Evolutionary conservation across 2,329 filamentous ascomycete species (phyloP).

Genomic region (Dothistroma septosporum): DNA sequence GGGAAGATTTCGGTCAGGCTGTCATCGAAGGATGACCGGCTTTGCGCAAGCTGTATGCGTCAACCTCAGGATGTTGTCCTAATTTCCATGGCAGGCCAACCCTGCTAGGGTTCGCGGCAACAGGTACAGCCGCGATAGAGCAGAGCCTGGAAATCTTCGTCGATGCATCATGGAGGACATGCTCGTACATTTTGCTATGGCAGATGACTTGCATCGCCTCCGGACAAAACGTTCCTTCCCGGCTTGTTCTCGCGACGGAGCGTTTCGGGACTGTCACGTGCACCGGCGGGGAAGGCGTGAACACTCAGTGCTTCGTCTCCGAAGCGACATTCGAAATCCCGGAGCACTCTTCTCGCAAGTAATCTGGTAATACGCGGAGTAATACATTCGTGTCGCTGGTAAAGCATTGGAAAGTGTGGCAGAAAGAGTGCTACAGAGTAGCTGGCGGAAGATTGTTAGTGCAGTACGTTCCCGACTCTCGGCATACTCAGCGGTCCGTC

Average conservation of each 20-base stretch:
- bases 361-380: not conserved
- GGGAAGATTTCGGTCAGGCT: not conserved
- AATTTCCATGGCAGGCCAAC: not conserved
- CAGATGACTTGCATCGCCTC: not conserved
- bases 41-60: not conserved
- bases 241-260: not conserved
- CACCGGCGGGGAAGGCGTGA: not conserved
- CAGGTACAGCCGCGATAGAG: not conserved
- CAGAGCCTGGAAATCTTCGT: conserved; percentile 6
- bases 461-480: not conserved
- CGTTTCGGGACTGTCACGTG: not conserved
- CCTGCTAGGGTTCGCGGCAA: not conserved
- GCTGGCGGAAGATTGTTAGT: not conserved
- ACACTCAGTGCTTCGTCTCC: not conserved
- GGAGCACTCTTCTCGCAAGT: not conserved
- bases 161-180: not conserved
- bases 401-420: not conserved
- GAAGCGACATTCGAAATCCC: not conserved
- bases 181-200: not conserved
- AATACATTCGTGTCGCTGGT: not conserved
- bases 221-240: not conserved
- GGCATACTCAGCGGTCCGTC: not conserved
- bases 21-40: not conserved
- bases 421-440: not conserved
- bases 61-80: not conserved